Evolutionary conservation across 495 filamentous ascomycete genomes (phyloP), one percentile per base, ranked within the genome.

Genomic region (Podospora sp.): DNA sequence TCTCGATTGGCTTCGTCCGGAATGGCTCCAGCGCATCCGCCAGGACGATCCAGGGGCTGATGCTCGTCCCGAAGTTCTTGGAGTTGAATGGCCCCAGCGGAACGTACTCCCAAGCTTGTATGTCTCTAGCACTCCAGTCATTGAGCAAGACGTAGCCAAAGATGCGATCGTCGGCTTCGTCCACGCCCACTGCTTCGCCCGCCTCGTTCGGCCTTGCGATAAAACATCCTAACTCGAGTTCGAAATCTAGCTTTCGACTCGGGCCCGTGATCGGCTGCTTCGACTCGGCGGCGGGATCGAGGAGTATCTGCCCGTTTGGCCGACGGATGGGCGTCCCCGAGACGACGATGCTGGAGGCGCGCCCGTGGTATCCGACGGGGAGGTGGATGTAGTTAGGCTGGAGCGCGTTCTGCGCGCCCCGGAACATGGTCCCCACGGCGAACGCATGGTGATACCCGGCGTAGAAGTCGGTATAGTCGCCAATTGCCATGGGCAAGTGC

Each of bases 391-490:
- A 98, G 76, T 97, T 98, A 25, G 90, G 88, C 77, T 96, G 92
- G 20, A 98, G 81, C 0, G 93, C 92, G 67, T 92, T 90, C 35
- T 88, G 83, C 0, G 87, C 84, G 0, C 92, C 93, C n/a, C 94
- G 89, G 82, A 97, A 95, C 61, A 97, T 80, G 24, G 84, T 83
- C 0, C 92, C 90, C n/a, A 90, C 84, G 63, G 91, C 90, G 80
- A 87, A 90, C 49, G 94, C 94, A 78, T 98, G 94, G 73, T 97
- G 89, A 61, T 89, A 78, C 26, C 94, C 94, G n/a, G 91, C 94
- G 79, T 92, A 98, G 82, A 98, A 98, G 79, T 98, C 94, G 14
- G 94, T 96, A 78, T 98, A 98, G 75, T 97, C 93, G n/a, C 92
- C 91, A 63, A 97, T 93, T 35, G 84, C 83, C 87, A 98, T 88